These are phyloP conservation scores for Mallotus japonicus DNA, from an alignment of 441 rosid genomes.

Conservation along the genomic window DNA sequence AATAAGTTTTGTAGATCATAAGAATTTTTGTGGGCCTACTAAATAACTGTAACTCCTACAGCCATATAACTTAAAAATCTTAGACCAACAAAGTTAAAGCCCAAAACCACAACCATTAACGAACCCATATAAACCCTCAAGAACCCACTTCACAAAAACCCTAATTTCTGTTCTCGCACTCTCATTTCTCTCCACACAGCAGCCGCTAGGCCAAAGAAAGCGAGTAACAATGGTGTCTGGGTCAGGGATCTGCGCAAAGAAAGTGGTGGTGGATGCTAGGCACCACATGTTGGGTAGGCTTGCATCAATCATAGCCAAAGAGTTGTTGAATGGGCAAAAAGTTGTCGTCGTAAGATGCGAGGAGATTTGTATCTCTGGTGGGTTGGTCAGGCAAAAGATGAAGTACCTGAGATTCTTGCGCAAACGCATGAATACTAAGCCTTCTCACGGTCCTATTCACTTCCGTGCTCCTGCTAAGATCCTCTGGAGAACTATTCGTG, in stretches of 20 bases:
- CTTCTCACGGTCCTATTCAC: conserved; percentile 95
- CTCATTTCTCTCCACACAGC: not conserved
- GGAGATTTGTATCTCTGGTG: conserved; percentile 88
- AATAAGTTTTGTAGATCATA: no score
- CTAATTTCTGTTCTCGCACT: conserved; percentile 2
- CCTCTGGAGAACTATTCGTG: conserved; percentile 94
- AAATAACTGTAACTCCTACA: no score
- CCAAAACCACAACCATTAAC: not conserved
- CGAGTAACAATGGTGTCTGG: conserved; percentile 67
- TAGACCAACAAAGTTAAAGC: not conserved
- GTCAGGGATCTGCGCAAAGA: conserved; percentile 75
- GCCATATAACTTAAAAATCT: not conserved
- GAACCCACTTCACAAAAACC: conserved; percentile 14
- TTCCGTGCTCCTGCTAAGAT: conserved; percentile 94
- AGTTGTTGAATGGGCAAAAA: conserved; percentile 79
- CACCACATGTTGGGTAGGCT: conserved; percentile 83
- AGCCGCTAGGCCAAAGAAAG: not conserved
- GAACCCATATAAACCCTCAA: conserved; percentile 9
- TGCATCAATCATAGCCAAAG: conserved; percentile 75
- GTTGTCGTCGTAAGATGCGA: conserved; percentile 84
- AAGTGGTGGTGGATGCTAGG: conserved; percentile 79
- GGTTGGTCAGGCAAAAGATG: conserved; percentile 90
- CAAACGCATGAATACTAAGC: conserved; percentile 95
- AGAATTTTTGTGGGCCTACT: not conserved
- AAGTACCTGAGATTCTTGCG: conserved; percentile 88